Evolutionary conservation across 768 basidiomycete species (phyloP).

Genomic region (Pholiota conissans): DNA sequence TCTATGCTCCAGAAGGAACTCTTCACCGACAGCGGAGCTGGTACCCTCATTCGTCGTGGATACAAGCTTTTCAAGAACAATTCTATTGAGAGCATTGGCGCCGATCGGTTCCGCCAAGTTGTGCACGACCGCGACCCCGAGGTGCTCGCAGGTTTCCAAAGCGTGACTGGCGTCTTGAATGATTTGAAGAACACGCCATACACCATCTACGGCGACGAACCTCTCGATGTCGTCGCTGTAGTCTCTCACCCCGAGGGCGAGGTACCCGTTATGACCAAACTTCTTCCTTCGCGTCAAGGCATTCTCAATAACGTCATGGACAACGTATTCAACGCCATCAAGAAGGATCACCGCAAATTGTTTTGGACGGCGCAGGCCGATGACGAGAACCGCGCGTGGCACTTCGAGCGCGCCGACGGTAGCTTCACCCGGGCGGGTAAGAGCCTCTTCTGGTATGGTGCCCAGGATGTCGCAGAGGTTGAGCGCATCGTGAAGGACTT

Average conservation of each 20-base stretch:
- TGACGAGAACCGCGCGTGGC: constrained; percentile 97
- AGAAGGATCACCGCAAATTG: constrained; percentile 88
- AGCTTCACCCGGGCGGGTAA: constrained; percentile 94
- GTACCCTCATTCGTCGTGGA: constrained; percentile 95
- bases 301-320: constrained; percentile 94
- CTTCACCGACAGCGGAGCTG: constrained; percentile 97
- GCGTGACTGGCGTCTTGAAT: constrained; percentile 85
- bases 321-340: constrained; percentile 96
- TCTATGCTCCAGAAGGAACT: constrained; percentile 94
- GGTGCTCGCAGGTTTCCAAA: constrained; percentile 77
- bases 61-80: constrained; percentile 96
- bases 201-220: constrained; percentile 98
- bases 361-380: constrained; percentile 99
- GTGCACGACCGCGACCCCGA: constrained; percentile 96
- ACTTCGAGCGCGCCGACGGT: constrained; percentile 97
- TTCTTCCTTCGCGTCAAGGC: constrained; percentile 85
- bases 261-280: constrained; percentile 88
- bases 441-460: constrained; percentile 97
- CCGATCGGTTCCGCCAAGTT: constrained; percentile 92
- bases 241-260: constrained; percentile 91
- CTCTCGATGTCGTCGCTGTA: constrained; percentile 91
- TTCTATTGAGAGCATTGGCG: constrained; percentile 80
- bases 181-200: constrained; percentile 80
- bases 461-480: constrained; percentile 89
- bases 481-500: constrained; percentile 78